Percentiles rank a stretch among this genome's conserved stretches.
These are phyloP conservation scores for Plasmodium fragile DNA, from an alignment of 169 alveolate genomes.

Conservation along the genomic window DNA sequence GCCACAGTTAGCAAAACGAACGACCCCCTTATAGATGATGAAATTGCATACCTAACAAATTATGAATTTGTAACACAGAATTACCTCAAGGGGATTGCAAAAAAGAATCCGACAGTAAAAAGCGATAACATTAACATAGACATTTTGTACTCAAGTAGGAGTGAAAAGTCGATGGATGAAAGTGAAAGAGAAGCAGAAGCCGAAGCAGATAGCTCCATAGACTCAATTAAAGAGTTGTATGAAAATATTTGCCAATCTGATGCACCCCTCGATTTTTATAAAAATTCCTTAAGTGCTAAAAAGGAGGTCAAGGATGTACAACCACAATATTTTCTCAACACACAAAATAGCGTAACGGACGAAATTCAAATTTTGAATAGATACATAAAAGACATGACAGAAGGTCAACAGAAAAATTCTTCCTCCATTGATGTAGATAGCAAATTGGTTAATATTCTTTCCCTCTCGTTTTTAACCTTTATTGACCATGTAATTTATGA, in stretches of 20 bases:
- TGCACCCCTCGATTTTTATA: conserved; percentile 49
- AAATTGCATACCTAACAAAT: conserved; percentile 2
- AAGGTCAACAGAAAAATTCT: background rate
- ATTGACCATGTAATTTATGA: conserved; percentile 70
- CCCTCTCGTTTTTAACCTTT: conserved; percentile 60
- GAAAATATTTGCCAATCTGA: conserved; percentile 49
- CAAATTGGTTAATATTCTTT: conserved; percentile 61
- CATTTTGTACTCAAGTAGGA: conserved; percentile 52
- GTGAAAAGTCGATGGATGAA: conserved; percentile 63
- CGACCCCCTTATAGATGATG: background rate
- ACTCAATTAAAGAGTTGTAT: conserved; percentile 31
- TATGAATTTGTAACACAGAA: conserved; percentile 2
- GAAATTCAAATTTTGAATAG: conserved; percentile 55
- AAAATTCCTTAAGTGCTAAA: conserved; percentile 44
- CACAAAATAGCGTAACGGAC: conserved; percentile 43
- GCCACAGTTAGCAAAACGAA: background rate
- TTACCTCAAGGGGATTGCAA: background rate
- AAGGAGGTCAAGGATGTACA: background rate
- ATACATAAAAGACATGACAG: conserved; percentile 46
- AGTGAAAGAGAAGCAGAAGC: conserved; percentile 28
- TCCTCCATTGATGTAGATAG: conserved; percentile 44
- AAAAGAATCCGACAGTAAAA: background rate
- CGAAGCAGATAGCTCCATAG: conserved; percentile 15
- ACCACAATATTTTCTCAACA: background rate
- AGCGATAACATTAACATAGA: conserved; percentile 40